Evolutionary conservation across 2,329 filamentous ascomycete species (phyloP), one percentile per base, ranked within the genome.

Genomic region (Huntiella abstrusa): DNA sequence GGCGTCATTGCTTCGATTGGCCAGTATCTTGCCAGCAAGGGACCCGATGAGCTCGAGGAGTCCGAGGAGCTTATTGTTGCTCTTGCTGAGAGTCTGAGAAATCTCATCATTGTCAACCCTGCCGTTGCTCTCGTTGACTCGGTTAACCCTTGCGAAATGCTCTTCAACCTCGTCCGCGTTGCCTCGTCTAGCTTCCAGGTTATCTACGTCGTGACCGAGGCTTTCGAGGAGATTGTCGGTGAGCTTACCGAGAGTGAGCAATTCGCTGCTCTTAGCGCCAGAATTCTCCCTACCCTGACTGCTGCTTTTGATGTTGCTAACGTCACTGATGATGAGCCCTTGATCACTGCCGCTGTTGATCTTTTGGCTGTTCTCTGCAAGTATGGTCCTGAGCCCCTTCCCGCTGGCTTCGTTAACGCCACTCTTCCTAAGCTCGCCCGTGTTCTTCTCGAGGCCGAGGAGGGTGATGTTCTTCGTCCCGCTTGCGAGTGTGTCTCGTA

Each of bases 41-140:
- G 95, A 55, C 69, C 91, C 42, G 75, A 73, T 45, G 87, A 95
- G 13, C 71, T 93, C 41, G 77, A 82, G 46, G 87, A 95, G 52
- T 83, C 83, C 8, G 88, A 96, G 54, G 91, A 98, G 59, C 73
- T 96, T 46, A 77, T 95, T 53, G 83, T 93, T 11, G 88, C 87
- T 0, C 68, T 98, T 32, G 82, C 88, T 4, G 86, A 95, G 61
- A 82, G 87, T 1, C 68, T 96, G 3, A 75, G 85, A 44, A 78
- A 86, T 54, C 80, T 83, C 22, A 91, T 96, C 55, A 70, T 80
- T 54, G 71, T 94, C 46, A 80, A 95, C 54, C 75, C 82, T 2
- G 69, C 70, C 12, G 75, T 91, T 45, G 79, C 83, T 16, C 70
- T 94, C 16, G 75, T 78, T 0, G 73, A 71, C 11, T 77, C 81